phyloP scores from a whole-genome alignment of 768 basidiomycete genomes.

The Russula lepida region DNA sequence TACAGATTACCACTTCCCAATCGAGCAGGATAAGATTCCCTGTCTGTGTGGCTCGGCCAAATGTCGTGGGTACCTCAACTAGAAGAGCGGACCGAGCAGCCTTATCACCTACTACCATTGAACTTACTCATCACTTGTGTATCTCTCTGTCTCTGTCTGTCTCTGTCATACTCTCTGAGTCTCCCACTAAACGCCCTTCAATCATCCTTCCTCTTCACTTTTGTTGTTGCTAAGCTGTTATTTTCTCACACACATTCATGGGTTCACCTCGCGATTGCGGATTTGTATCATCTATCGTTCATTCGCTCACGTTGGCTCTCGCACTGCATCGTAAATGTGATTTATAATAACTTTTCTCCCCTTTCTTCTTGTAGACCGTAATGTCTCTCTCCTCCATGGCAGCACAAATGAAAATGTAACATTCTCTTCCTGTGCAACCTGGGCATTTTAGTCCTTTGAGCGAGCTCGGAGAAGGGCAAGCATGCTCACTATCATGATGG shows the following conservation, averaged over 20 bases:
- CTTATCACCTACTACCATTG: not conserved
- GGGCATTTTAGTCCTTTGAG: no score
- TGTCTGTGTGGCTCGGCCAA: constrained; percentile 85
- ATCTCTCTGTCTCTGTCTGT: constrained; percentile 7
- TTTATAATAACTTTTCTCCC: constrained; percentile 17
- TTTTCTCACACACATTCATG: constrained; percentile 17
- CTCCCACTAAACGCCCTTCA: constrained; percentile 2
- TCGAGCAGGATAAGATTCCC: constrained; percentile 96
- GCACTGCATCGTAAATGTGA: constrained; percentile 21
- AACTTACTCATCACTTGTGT: constrained; percentile 21
- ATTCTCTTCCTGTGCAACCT: not conserved
- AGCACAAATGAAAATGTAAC: constrained; percentile 15
- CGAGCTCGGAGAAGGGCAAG: not conserved
- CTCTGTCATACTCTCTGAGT: constrained; percentile 24
- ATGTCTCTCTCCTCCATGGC: constrained; percentile 6
- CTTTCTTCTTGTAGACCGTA: constrained; percentile 14
- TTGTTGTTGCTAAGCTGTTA: constrained; percentile 16
- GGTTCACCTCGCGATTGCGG: constrained; percentile 17
- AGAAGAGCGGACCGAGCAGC: constrained; percentile 31
- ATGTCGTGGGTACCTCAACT: constrained; percentile 95
- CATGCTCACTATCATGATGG: constrained; percentile 26
- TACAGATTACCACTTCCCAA: constrained; percentile 96
- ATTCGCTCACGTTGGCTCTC: constrained; percentile 25
- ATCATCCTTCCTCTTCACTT: not conserved
- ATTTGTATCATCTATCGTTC: constrained; percentile 25